Percentiles rank a stretch among this genome's conserved stretches.
These are phyloP conservation scores for Pachysandra terminalis DNA, from an alignment of 164 flowering plant species.

Conservation along the genomic window DNA sequence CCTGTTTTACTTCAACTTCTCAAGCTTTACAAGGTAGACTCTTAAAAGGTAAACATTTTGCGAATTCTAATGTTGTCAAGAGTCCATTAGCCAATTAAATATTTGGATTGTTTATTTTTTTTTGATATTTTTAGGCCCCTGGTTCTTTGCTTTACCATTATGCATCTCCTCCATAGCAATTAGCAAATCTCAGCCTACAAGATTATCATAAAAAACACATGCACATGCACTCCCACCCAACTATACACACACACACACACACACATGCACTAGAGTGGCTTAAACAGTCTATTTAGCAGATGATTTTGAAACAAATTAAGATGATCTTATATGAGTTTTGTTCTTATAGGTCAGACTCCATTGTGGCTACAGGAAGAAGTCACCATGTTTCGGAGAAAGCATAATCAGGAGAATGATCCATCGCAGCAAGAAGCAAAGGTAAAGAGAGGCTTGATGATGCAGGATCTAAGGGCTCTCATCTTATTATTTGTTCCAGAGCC, in stretches of 20 bases:
- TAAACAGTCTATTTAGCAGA: not conserved
- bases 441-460: constrained; percentile 3
- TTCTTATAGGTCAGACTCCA: constrained; percentile 7
- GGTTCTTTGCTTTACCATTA: not conserved
- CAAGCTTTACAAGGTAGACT: not conserved
- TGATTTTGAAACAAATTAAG: not conserved
- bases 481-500: not conserved
- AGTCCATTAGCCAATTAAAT: not conserved
- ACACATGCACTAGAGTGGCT: too few relatives aligned
- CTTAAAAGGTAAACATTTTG: not conserved
- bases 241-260: too few relatives aligned
- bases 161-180: too few relatives aligned
- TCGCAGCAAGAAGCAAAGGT: constrained; percentile 49
- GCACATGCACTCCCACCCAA: too few relatives aligned
- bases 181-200: too few relatives aligned
- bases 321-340: constrained; percentile 3
- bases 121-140: not conserved
- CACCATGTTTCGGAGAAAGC: constrained; percentile 57
- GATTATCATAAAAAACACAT: too few relatives aligned
- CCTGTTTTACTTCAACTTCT: not conserved
- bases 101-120: too few relatives aligned
- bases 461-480: not conserved
- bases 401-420: constrained; percentile 39
- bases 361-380: constrained; percentile 8
- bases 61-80: not conserved